phyloP scores from a whole-genome alignment of 1,284 basidiomycete species.

The Rhizoctonia solani region DNA sequence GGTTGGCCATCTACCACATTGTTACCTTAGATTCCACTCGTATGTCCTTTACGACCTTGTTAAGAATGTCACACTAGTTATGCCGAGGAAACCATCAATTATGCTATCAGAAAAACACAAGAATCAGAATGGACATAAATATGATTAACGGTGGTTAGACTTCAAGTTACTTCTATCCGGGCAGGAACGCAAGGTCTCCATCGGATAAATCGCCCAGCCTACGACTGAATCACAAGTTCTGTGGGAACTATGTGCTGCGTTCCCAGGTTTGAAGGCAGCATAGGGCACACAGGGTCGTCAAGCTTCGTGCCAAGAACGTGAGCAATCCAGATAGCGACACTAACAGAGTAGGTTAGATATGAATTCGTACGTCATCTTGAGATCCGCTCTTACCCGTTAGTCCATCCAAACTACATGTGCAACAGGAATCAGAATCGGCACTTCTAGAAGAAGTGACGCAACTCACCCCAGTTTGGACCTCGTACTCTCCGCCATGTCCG shows the following conservation, averaged over 20 bases:
- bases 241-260: too few species aligned
- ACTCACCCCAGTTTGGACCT: constrained; percentile 28
- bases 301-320: constrained; percentile 27
- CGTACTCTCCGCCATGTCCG: constrained; percentile 24
- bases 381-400: constrained; percentile 24
- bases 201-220: too few species aligned
- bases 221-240: neutral
- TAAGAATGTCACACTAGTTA: too few species aligned
- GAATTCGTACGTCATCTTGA: neutral
- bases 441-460: neutral
- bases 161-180: too few species aligned
- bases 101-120: too few species aligned
- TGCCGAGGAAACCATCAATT: too few species aligned
- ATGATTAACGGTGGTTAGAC: too few species aligned
- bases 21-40: too few species aligned
- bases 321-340: constrained; percentile 30
- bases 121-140: too few species aligned
- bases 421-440: neutral
- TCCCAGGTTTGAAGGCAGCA: neutral
- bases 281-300: constrained; percentile 19
- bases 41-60: too few species aligned
- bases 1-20: too few species aligned
- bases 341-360: neutral
- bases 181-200: too few species aligned
- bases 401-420: constrained; percentile 18